Evolutionary conservation across 2,329 filamentous ascomycete species (phyloP).

Genomic region (Ustulina deusta): DNA sequence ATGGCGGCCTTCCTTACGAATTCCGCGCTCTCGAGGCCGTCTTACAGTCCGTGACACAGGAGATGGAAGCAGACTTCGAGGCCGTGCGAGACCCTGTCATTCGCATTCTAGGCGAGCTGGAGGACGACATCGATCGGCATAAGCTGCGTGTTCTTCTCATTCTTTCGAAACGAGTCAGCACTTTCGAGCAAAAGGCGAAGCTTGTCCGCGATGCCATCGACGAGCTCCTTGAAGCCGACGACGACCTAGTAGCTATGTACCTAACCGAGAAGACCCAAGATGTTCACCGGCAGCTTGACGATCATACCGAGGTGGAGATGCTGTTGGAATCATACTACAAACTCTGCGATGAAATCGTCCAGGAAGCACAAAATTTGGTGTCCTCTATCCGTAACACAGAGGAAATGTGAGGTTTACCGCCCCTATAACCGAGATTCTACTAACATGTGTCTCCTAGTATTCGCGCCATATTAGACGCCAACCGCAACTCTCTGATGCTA

Average conservation of each 20-base stretch:
- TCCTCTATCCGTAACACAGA: conserved; percentile 97
- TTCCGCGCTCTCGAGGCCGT: conserved; percentile 96
- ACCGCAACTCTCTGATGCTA: conserved; percentile 97
- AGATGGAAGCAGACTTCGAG: conserved; percentile 94
- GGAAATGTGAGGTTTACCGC: conserved; percentile 78
- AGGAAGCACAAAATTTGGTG: conserved; percentile 92
- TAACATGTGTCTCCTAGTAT: conserved; percentile 68
- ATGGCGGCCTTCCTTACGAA: conserved; percentile 85
- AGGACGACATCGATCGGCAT: conserved; percentile 96
- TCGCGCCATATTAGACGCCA: conserved; percentile 96
- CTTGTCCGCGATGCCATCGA: conserved; percentile 95
- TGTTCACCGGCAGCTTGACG: conserved; percentile 78
- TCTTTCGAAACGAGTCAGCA: conserved; percentile 93
- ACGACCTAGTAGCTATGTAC: conserved; percentile 96
- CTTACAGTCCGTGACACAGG: conserved; percentile 90
- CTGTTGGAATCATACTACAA: conserved; percentile 97
- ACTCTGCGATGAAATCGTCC: conserved; percentile 96
- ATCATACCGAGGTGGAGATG: conserved; percentile 98
- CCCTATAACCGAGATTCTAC: conserved; percentile 9
- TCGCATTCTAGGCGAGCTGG: conserved; percentile 85
- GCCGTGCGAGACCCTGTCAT: conserved; percentile 93
- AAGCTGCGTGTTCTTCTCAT: conserved; percentile 92
- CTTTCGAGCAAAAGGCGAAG: conserved; percentile 96
- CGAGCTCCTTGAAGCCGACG: conserved; percentile 93
- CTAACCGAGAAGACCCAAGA: conserved; percentile 87